Conservation (phyloP, 768 basidiomycete species). For the Flagelloscypha sp. region DNA sequence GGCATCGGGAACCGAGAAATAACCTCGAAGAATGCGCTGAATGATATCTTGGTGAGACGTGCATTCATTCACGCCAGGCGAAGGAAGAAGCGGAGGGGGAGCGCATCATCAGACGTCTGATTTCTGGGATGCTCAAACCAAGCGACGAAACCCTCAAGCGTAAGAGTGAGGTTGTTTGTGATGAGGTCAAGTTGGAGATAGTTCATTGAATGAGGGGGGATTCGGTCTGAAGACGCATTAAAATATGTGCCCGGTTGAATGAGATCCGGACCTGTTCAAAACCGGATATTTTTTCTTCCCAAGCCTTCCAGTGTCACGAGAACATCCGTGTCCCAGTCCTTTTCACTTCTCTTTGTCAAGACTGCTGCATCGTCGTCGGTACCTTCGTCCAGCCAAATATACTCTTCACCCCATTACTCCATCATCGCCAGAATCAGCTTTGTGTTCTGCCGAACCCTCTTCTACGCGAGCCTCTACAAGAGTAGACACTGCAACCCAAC, state of each 20-base stretch:
- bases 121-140: conserved; percentile 38
- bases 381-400: too few relatives aligned
- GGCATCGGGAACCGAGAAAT: conserved; percentile 81
- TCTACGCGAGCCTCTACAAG: too few relatives aligned
- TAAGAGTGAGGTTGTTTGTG: conserved; percentile 52
- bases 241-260: conserved; percentile 5
- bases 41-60: conserved; percentile 62
- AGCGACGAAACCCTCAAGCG: conserved; percentile 65
- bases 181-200: conserved; percentile 77
- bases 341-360: too few relatives aligned
- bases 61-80: conserved; percentile 74
- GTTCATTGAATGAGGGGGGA: conserved; percentile 71
- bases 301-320: conserved; percentile 47
- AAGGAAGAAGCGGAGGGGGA: conserved; percentile 84
- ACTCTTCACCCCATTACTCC: too few relatives aligned
- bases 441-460: too few relatives aligned
- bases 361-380: conserved; percentile 29
- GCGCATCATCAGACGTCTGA: conserved; percentile 3
- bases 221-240: conserved; percentile 32
- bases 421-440: too few relatives aligned
- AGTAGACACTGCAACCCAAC: too few relatives aligned
- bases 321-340: conserved; percentile 64
- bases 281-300: conserved; percentile 43
- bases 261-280: conserved; percentile 45
- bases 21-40: conserved; percentile 80